Evolutionary conservation across 345 rosid species (phyloP).

Genomic region (Angophora floribunda): DNA sequence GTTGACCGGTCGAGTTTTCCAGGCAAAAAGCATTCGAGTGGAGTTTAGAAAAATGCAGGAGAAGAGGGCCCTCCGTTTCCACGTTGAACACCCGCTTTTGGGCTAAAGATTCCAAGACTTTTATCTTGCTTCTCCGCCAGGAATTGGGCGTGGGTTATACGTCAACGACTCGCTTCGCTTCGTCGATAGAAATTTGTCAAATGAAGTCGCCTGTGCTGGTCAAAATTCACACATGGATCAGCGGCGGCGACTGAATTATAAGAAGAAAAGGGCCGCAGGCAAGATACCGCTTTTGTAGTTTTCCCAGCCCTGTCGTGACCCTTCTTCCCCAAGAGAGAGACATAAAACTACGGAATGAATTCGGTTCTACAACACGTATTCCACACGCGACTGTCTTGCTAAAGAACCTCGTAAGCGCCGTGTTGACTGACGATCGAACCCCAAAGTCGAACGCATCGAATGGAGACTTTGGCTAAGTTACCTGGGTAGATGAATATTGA

Average conservation of each 20-base stretch:
- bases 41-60: neutral
- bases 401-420: neutral
- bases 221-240: neutral
- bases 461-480: neutral
- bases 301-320: neutral
- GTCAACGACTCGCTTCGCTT: neutral
- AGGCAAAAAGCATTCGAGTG: neutral
- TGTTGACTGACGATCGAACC: neutral
- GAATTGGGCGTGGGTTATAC: neutral
- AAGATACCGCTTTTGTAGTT: neutral
- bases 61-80: neutral
- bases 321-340: neutral
- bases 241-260: neutral
- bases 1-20: neutral
- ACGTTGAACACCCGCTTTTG: neutral
- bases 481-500: neutral
- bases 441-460: neutral
- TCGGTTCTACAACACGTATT: neutral
- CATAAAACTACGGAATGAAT: neutral
- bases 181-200: neutral
- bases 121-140: neutral
- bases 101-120: neutral
- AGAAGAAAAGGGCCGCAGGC: neutral
- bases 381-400: neutral
- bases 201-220: neutral